Base-by-base conservation (phyloP, 2,329 filamentous ascomycete species). In the Colletotrichum eremochloae region DNA sequence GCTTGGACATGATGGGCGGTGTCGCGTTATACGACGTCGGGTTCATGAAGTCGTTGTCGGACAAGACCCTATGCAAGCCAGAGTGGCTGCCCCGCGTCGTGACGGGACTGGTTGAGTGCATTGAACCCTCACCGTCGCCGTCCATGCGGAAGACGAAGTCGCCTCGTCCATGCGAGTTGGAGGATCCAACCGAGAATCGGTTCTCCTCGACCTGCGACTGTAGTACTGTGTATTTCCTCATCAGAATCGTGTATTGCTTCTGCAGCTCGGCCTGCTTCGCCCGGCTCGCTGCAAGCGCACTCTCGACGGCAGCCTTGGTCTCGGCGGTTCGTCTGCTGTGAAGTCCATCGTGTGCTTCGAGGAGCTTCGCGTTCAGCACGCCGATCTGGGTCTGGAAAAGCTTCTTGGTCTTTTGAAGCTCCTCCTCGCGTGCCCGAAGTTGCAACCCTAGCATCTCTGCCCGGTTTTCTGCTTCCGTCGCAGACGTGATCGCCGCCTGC, bases 361-460 rank as follows among this genome's bases (percentile, higher is more conserved):
- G 80, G 7, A 90, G 79, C 74, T 83, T 84, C 9, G 79, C 76
- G 68, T 86, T 86, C 11, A 90, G 82, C 24, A 79, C 80, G n/a
- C 78, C 78, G 18, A 89, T 83, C 72, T 90, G 87, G 6, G 80
- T 80, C 68, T 87, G 79, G 71, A 87, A 88, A n/a, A 83, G 77
- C 44, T 78, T 80, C 72, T 79, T 83, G 38, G 81, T 82, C 62
- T 82, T 81, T 63, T 82, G 79, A 2, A 88, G 77, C 60, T 90
- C 87, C n/a, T 77, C 76, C 56, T 88, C 85, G 29, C 82, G 82
- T 7, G 85, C 86, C 53, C 79, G 81, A 73, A 95, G 81, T 74
- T 90, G 87, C 82, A 91, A 83, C 58, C 86, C 85, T 31, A 93
- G 83, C 66, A 87, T 83, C 74, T 91, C 87, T 8, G 91, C 86